Base-by-base conservation (phyloP, 2,329 filamentous ascomycete genomes). In the Penicillium sp. region DNA sequence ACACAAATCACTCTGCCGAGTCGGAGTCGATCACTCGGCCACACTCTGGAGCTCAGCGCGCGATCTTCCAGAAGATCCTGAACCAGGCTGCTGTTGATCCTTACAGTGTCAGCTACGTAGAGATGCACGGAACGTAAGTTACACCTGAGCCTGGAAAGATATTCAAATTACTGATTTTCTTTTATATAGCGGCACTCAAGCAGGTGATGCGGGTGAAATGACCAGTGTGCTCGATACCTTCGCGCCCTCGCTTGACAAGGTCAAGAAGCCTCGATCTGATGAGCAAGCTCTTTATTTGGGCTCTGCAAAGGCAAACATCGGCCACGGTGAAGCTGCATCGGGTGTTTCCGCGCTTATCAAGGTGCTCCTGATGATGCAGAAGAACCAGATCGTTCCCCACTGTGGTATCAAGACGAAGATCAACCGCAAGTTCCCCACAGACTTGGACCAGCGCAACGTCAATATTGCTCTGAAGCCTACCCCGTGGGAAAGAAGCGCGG, bases 301-400 rank as follows among this genome's bases (percentile, higher is more conserved):
- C 1, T 38, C 75, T 1, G 73, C 73, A 55, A 77, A 77, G 48
- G 65, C 73, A 0, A 76, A 77, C 56, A 65, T 77, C 7, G 75
- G 72, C 82, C 39, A 86, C 81, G n/a, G 83, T 81, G 15, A 76
- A 53, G 66, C 71, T 2, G 75, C 49, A 1, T 69, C 74, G 2
- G 75, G 74, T 10, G 62, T 72, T 1, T 66, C 68, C 3, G 63
- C 72, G 0, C 75, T 90, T 3, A 78, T 86, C 69, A 90, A 90
- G 73, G 83, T 88, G 0, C 73, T 90, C 2, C 69, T 89, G 67
- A 89, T 89, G 85, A 71, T 88, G 47, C 80, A 87, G 72, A 84
- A 89, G 67, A 83, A 82, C 54, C 72, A 75, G 3, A 90, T 90
- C 37, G 86, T 87, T 0, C 86, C 85, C 0, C 88, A 91, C 63